Conservation (phyloP, 306 rosid genomes). For the Rosa rugosa region DNA sequence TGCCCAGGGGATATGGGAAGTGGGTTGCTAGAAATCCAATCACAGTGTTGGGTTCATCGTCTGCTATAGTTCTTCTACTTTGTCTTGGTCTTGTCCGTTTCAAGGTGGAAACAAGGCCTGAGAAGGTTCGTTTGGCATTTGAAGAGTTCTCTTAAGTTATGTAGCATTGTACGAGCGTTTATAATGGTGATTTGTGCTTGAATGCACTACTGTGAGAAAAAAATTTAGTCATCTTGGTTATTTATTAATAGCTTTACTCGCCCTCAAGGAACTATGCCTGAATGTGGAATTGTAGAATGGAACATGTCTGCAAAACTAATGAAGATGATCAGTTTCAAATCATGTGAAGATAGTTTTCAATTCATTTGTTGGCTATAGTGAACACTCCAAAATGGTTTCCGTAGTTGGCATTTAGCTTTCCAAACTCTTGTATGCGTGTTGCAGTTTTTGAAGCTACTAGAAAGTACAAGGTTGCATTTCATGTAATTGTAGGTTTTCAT, state of each 20-base stretch:
- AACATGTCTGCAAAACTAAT: not conserved
- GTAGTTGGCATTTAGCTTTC: not conserved
- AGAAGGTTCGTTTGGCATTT: constrained; percentile 56
- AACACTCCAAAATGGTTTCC: constrained; percentile 1
- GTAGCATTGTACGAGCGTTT: not conserved
- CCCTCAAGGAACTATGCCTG: not conserved
- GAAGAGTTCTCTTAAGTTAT: constrained; percentile 18
- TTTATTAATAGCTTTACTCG: not conserved
- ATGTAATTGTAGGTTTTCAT: not conserved
- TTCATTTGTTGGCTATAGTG: not conserved
- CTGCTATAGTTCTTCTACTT: constrained; percentile 70
- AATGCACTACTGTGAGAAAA: not conserved
- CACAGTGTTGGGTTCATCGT: constrained; percentile 65
- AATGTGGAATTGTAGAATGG: not conserved
- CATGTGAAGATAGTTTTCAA: not conserved
- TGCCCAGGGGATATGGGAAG: constrained; percentile 79
- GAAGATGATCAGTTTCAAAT: not conserved
- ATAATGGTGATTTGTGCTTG: not conserved
- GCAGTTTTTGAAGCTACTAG: not conserved
- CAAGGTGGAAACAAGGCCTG: constrained; percentile 96
- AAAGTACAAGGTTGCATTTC: not conserved
- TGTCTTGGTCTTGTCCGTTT: constrained; percentile 85
- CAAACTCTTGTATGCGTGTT: not conserved
- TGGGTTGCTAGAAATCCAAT: constrained; percentile 89
- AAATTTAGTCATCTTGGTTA: not conserved